Base-by-base conservation (phyloP, 2,329 filamentous ascomycete species). In the Lizonia empirigonia region DNA sequence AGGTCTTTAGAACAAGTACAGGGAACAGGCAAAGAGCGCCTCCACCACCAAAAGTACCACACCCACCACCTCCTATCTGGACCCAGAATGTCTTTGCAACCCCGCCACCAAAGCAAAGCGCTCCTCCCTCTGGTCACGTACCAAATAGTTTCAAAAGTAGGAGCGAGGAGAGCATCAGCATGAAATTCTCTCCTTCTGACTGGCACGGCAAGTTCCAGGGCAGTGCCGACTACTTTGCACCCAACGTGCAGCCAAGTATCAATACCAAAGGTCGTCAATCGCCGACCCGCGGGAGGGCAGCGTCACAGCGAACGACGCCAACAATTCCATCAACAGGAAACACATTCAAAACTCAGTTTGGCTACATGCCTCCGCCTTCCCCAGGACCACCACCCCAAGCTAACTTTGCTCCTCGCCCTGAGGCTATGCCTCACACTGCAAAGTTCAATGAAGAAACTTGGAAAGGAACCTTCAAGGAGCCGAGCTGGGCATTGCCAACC, bases 161-260 rank as follows among this genome's bases (percentile, higher is more conserved):
- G 51, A 80, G 78, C 54, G 73, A 76, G 36, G 78, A 80, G 50
- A 74, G 73, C 52, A 79, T 80, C 65, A 79, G 79, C 50, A 77
- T 77, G 41, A 77, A 75, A 22, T 80, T 80, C 58, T 76, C 76
- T 7, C 74, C 77, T 18, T 70, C 70, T 19, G 76, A 76, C 23
- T 79, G 76, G 73, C 72, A 70, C 58, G 77, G 77, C 30, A 76
- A 73, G 37, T 80, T 80, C 55, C 63, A 71, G 38, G 75, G 75
- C 35, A 70, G 63, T 24, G 60, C 69, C 5, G 74, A 77, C 39
- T 77, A 78, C 56, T 79, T 79, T 56, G 67, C 71, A 45, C 66
- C 69, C 18, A 63, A 64, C 40, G 52, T 64, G 39, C 59, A 67
- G 48, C 63, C 68, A 46, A 60, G 54, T 20, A 42, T 56, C 13